phyloP scores from a whole-genome alignment of 805 yeast genomes.

The Metschnikowia anglica region DNA sequence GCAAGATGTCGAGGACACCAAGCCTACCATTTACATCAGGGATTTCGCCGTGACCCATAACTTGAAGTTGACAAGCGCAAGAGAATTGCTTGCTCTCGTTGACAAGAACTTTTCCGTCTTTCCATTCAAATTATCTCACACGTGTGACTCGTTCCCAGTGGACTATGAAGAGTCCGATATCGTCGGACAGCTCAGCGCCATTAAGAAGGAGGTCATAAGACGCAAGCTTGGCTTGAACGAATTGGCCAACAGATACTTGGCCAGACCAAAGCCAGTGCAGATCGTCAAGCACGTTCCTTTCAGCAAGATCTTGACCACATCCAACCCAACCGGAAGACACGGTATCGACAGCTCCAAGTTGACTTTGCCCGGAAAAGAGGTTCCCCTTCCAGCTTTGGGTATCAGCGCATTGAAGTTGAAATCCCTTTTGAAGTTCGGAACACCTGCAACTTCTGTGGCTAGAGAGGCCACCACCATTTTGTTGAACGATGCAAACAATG shows the following conservation, averaged over 20 bases:
- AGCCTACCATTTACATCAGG: slow-evolving; percentile 74
- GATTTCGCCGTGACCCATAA: slow-evolving; percentile 83
- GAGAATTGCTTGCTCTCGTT: slow-evolving; percentile 65
- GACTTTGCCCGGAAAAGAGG: slow-evolving; percentile 68
- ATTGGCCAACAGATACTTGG: slow-evolving; percentile 73
- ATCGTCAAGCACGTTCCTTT: slow-evolving; percentile 73
- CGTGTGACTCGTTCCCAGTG: slow-evolving; percentile 63
- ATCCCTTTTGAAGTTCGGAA: slow-evolving; percentile 52
- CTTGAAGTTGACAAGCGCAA: slow-evolving; percentile 70
- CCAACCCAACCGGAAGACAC: slow-evolving; percentile 65
- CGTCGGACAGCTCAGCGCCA: slow-evolving; percentile 41
- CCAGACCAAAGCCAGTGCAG: slow-evolving; percentile 71
- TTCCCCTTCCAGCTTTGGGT: slow-evolving; percentile 74
- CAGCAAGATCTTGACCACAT: slow-evolving; percentile 56
- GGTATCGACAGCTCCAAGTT: slow-evolving; percentile 69
- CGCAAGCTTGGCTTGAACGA: slow-evolving; percentile 78
- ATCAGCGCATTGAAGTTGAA: slow-evolving; percentile 67
- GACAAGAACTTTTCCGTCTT: slow-evolving; percentile 79
- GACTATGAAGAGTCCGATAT: slow-evolving; percentile 34
- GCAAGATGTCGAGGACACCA: slow-evolving; percentile 64
- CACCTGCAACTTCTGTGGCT: slow-evolving; percentile 58
- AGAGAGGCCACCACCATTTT: slow-evolving; percentile 79
- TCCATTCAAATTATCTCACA: slow-evolving; percentile 84
- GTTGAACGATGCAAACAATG: slow-evolving; percentile 48
- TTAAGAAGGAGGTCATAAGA: slow-evolving; percentile 54